Evolutionary conservation across 306 rosid species (phyloP), one percentile per base, ranked within the genome.

Genomic region (Senna siamea): DNA sequence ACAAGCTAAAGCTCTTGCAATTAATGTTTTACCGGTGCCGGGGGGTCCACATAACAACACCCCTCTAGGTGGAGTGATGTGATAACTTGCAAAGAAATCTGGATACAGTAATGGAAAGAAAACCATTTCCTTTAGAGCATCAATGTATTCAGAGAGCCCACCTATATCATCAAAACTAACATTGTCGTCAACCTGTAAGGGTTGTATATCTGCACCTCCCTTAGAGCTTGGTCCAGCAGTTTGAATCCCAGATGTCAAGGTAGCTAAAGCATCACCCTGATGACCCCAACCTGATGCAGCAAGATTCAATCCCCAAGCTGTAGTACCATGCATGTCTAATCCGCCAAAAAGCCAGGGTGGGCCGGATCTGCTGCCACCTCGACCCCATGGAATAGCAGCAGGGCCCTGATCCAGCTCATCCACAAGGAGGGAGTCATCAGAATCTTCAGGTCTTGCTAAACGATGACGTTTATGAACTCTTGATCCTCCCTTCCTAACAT

Each of bases 221-320:
- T 94, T 94, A 47, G 99, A 94, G 82, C 99, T 94, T 20, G 99
- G 99, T 80, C 99, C 99, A 34, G 99, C 99, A 67, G 97, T 91
- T 80, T 94, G 99, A 88, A 93, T 78, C 77, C 98, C 98, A 74
- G 98, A 85, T n/a, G 94, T 85, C 78, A 89, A 76, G 46, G 90
- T 38, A 23, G 97, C 78, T 75, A 94, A 84, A 61, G 95, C 89
- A 84, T 94, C 99, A 50, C 87, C 89, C 82, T 94, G 99, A 84
- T 94, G 99, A 80, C 93, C 97, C 99, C 99, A 94, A 64, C 99
- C 99, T 19, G 99, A 94, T 56, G 99, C 97, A 41, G 97, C 97
- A 75, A 89, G 80, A 83, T 94, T 94, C 86, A 94, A 85, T 18
- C 99, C 99, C 85, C 89, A 89, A 13, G 95, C 82, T 30, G 98